A percentile compares a stretch with the other conserved stretches of the same genome.
These are phyloP conservation scores for Daldinia caldariorum DNA, from an alignment of 495 filamentous ascomycete genomes.

Conservation along the genomic window DNA sequence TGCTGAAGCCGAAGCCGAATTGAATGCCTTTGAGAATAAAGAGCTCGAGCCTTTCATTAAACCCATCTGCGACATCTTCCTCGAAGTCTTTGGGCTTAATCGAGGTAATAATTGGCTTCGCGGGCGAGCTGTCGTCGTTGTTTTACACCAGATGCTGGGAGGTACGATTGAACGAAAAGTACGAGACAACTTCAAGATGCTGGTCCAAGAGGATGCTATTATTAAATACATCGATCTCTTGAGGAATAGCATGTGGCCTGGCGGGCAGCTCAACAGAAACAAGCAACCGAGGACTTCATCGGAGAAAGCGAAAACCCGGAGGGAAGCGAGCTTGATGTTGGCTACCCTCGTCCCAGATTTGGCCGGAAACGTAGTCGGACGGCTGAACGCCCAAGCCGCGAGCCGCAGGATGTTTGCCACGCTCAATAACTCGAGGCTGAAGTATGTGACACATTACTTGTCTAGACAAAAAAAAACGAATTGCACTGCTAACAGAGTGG, in stretches of 20 bases:
- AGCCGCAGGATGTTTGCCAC: slow-evolving; percentile 82
- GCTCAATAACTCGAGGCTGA: slow-evolving; percentile 79
- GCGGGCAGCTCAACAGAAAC: slow-evolving; percentile 64
- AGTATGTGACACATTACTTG: slow-evolving; percentile 57
- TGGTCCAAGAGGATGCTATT: slow-evolving; percentile 80
- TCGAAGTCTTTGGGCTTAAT: slow-evolving; percentile 95
- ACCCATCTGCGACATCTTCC: slow-evolving; percentile 96
- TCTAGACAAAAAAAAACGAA: not conserved
- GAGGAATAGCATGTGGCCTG: slow-evolving; percentile 82
- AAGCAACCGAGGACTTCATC: slow-evolving; percentile 66
- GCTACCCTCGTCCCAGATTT: slow-evolving; percentile 84
- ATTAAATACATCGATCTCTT: slow-evolving; percentile 76
- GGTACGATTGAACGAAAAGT: slow-evolving; percentile 97
- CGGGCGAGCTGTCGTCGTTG: slow-evolving; percentile 93
- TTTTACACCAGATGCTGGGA: slow-evolving; percentile 81
- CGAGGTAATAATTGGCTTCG: slow-evolving; percentile 93
- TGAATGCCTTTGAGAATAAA: slow-evolving; percentile 90
- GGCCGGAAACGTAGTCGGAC: slow-evolving; percentile 84
- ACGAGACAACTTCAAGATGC: slow-evolving; percentile 75
- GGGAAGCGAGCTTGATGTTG: slow-evolving; percentile 81
- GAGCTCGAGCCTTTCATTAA: slow-evolving; percentile 96
- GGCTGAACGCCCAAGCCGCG: slow-evolving; percentile 84
- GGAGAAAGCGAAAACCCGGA: slow-evolving; percentile 75
- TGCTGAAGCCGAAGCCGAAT: slow-evolving; percentile 92
- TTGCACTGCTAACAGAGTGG: slow-evolving; percentile 29